phyloP scores from a whole-genome alignment of 495 filamentous ascomycete genomes.

The Xylaria venustula region DNA sequence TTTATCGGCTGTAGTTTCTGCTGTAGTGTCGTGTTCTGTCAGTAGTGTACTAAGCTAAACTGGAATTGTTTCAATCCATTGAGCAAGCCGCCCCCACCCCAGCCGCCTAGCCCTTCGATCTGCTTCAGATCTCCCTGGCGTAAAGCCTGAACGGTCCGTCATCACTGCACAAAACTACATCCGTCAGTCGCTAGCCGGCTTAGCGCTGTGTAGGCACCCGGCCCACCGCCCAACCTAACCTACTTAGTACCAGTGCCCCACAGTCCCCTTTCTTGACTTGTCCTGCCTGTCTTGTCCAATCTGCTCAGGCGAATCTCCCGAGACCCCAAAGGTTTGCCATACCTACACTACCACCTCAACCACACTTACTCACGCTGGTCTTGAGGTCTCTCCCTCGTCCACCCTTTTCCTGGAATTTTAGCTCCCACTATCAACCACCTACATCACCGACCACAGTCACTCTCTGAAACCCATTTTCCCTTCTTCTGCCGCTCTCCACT shows the following conservation, averaged over 20 bases:
- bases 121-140: background rate
- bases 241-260: background rate
- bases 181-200: too few species aligned
- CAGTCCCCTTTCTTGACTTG: slow-evolving; percentile 8
- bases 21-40: too few species aligned
- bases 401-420: background rate
- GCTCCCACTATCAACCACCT: slow-evolving; percentile 1
- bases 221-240: background rate
- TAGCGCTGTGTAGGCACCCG: background rate
- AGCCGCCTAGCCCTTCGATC: background rate
- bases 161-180: background rate
- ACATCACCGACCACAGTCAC: slow-evolving; percentile 15
- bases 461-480: slow-evolving; percentile 14
- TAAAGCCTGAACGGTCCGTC: background rate
- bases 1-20: too few species aligned
- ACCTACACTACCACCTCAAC: background rate
- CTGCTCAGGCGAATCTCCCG: background rate
- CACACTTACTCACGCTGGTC: background rate
- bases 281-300: background rate
- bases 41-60: background rate
- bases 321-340: background rate
- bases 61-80: slow-evolving; percentile 8
- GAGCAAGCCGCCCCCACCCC: background rate
- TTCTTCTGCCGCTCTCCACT: slow-evolving; percentile 13
- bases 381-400: background rate